phyloP scores from a whole-genome alignment of 139 green algal species.

The Spirogloea muscicola region DNA sequence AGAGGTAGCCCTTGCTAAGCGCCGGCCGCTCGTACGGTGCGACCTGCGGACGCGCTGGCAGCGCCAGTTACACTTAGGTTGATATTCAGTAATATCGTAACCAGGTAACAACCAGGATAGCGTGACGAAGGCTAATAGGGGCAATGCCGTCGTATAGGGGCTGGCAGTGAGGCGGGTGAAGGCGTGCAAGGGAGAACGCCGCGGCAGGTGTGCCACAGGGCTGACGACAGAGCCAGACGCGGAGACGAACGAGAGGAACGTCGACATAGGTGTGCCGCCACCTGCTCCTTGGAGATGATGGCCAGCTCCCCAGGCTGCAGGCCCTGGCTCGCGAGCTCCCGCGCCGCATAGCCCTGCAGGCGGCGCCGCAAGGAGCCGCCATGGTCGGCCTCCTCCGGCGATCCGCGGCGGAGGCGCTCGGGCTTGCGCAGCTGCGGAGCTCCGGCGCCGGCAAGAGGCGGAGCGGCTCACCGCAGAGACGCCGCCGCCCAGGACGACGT shows the following conservation, averaged over 20 bases:
- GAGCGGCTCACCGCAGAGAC: slow-evolving; percentile 24
- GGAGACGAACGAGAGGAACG: slow-evolving; percentile 33
- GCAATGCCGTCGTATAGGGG: background rate
- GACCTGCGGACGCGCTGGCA: slow-evolving; percentile 33
- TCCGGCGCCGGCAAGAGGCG: background rate
- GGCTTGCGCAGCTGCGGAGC: background rate
- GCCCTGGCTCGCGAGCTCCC: slow-evolving; percentile 31
- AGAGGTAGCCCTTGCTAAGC: slow-evolving; percentile 49
- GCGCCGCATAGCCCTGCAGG: slow-evolving; percentile 46
- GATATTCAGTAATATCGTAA: background rate
- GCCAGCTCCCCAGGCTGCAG: slow-evolving; percentile 41
- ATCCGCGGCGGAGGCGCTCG: background rate
- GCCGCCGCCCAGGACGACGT: slow-evolving; percentile 37
- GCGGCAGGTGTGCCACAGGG: background rate
- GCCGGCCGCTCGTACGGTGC: slow-evolving; percentile 46
- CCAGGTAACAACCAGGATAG: background rate
- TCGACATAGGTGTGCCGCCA: slow-evolving; percentile 14
- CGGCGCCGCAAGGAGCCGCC: slow-evolving; percentile 44
- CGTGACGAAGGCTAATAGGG: slow-evolving; percentile 5
- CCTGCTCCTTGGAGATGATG: slow-evolving; percentile 46
- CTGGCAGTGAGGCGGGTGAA: background rate
- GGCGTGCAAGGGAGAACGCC: background rate
- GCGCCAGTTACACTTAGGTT: background rate
- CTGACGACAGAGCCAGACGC: background rate
- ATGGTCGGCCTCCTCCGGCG: slow-evolving; percentile 3